These are phyloP conservation scores for Leccinum subgranulosum DNA, from an alignment of 768 basidiomycete species.

Conservation along the genomic window DNA sequence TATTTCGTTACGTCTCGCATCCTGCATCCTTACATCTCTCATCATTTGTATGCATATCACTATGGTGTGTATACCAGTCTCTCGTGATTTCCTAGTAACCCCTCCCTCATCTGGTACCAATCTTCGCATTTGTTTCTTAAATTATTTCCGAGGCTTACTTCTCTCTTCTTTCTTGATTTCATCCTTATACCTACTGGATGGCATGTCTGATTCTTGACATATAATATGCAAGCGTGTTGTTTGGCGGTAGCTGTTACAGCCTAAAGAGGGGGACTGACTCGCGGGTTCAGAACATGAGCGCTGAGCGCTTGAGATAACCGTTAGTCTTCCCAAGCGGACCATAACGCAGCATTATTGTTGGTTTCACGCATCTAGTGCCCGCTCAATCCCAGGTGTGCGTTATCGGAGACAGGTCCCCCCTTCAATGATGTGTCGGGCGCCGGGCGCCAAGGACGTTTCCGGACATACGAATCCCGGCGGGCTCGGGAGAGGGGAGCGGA, in stretches of 20 bases:
- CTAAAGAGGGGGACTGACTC: too few relatives aligned
- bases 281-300: too few relatives aligned
- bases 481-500: too few relatives aligned
- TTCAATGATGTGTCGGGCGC: too few relatives aligned
- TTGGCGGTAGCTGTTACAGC: background rate
- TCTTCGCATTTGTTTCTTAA: background rate
- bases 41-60: background rate
- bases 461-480: too few relatives aligned
- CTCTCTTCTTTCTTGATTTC: background rate
- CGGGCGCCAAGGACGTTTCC: too few relatives aligned
- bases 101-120: background rate
- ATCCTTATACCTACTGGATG: background rate
- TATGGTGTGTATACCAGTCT: background rate
- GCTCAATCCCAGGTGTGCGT: too few relatives aligned
- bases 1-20: background rate
- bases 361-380: too few relatives aligned
- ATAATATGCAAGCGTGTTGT: background rate
- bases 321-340: too few relatives aligned
- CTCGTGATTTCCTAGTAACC: background rate
- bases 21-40: background rate
- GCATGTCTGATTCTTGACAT: background rate
- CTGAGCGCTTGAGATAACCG: too few relatives aligned
- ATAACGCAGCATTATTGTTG: too few relatives aligned
- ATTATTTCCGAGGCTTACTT: background rate
- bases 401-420: too few relatives aligned